Conservation (phyloP, 352 stramenopile genomes). For the Discostella stelligera region DNA sequence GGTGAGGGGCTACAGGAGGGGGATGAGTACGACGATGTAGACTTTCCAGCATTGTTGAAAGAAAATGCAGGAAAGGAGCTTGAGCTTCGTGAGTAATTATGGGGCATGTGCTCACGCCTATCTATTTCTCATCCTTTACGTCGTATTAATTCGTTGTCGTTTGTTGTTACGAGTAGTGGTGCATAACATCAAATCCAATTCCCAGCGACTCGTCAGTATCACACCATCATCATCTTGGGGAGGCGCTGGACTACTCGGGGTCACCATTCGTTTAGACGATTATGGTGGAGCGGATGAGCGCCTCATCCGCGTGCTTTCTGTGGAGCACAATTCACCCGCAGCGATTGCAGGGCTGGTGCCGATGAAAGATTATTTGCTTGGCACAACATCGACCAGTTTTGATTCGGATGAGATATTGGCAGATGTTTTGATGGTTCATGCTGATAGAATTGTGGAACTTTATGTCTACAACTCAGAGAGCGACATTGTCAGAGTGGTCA, state of each 20-base stretch:
- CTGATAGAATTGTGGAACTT: conserved; percentile 92
- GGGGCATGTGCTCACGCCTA: neutral
- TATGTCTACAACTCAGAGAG: conserved; percentile 95
- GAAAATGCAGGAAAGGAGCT: conserved; percentile 67
- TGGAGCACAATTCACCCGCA: conserved; percentile 88
- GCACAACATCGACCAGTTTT: conserved; percentile 89
- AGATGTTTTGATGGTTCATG: conserved; percentile 87
- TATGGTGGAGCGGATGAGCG: conserved; percentile 94
- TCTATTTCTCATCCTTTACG: conserved; percentile 7
- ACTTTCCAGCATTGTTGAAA: conserved; percentile 63
- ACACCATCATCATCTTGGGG: conserved; percentile 90
- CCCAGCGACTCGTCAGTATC: conserved; percentile 82
- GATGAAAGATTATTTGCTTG: conserved; percentile 92
- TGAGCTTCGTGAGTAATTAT: conserved; percentile 68
- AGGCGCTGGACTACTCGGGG: conserved; percentile 92
- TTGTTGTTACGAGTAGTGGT: conserved; percentile 58
- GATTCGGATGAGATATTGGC: conserved; percentile 84
- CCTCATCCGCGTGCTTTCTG: conserved; percentile 91
- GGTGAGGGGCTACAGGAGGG: conserved; percentile 69
- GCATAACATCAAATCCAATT: conserved; percentile 83
- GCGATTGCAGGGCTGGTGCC: conserved; percentile 87
- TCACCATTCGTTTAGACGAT: conserved; percentile 97
- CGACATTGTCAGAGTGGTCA: conserved; percentile 91
- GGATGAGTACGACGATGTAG: conserved; percentile 76
- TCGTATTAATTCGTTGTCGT: conserved; percentile 4